Percentiles rank a stretch among this genome's conserved stretches.
These are phyloP conservation scores for Dimocarpus longan DNA, from an alignment of 345 rosid genomes.

Conservation along the genomic window DNA sequence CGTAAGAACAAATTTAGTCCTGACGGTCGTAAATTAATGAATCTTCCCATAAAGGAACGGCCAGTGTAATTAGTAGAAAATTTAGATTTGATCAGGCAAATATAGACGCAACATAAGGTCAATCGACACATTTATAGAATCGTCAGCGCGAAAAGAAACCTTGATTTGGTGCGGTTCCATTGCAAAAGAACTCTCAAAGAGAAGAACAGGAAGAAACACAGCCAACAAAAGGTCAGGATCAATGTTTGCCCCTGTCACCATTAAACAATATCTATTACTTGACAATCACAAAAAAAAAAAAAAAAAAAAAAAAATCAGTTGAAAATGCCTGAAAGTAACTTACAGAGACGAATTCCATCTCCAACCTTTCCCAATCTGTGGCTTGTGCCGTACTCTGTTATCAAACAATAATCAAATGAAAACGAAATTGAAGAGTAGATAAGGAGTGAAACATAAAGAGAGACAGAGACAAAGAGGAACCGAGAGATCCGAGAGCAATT, in stretches of 20 bases:
- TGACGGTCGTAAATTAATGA: no score
- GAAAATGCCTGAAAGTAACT: slow-evolving; percentile 30
- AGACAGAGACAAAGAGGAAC: slow-evolving; percentile 26
- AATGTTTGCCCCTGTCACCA: slow-evolving; percentile 71
- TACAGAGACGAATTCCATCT: slow-evolving; percentile 89
- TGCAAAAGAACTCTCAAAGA: slow-evolving; percentile 91
- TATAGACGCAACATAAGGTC: no score
- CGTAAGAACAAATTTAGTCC: no score
- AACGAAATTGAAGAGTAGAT: background rate
- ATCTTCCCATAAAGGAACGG: no score
- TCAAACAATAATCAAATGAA: background rate
- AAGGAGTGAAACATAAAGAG: background rate
- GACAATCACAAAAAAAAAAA: background rate
- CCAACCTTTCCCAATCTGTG: slow-evolving; percentile 81
- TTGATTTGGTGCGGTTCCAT: slow-evolving; percentile 97
- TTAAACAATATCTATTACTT: background rate
- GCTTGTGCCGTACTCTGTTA: slow-evolving; percentile 78
- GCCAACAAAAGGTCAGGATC: slow-evolving; percentile 89
- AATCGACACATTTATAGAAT: no score
- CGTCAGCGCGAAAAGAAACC: slow-evolving; percentile 43
- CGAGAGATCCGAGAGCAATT: slow-evolving; percentile 81
- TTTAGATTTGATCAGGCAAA: no score
- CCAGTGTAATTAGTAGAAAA: no score
- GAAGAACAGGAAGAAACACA: slow-evolving; percentile 95
- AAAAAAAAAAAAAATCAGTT: background rate